Percentiles rank a stretch among this genome's conserved stretches.
These are phyloP conservation scores for Aspergillus sp. DNA, from an alignment of 2,329 filamentous ascomycete genomes.

Conservation along the genomic window DNA sequence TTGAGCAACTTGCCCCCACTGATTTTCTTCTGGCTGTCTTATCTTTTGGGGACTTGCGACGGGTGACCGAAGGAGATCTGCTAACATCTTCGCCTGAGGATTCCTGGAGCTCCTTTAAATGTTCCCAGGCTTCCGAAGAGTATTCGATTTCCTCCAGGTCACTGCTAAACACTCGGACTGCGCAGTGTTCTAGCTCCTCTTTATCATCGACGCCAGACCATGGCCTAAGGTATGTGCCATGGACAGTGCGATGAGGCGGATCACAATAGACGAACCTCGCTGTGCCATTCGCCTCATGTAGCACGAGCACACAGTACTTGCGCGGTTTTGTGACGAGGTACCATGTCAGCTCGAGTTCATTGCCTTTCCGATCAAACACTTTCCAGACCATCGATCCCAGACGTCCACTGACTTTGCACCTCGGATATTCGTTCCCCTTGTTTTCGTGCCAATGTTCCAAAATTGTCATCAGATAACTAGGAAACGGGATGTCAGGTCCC, in stretches of 20 bases:
- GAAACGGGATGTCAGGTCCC: conserved; percentile 7
- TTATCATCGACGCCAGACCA: conserved; percentile 14
- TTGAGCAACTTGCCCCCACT: background rate
- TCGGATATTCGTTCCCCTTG: conserved; percentile 7
- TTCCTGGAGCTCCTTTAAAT: background rate
- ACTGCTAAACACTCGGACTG: conserved; percentile 10
- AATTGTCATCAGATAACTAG: conserved; percentile 8
- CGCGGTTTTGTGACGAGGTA: conserved; percentile 8
- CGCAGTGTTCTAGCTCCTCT: conserved; percentile 12
- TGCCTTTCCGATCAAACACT: conserved; percentile 21
- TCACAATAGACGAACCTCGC: conserved; percentile 10
- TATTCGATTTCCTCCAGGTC: conserved; percentile 1
- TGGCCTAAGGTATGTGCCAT: conserved; percentile 13
- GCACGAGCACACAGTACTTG: conserved; percentile 13
- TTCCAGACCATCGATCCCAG: background rate
- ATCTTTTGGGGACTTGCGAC: background rate
- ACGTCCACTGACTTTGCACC: background rate
- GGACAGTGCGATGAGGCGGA: background rate
- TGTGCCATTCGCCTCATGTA: background rate
- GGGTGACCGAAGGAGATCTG: background rate
- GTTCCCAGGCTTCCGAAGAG: conserved; percentile 4
- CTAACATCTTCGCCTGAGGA: background rate
- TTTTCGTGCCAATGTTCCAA: conserved; percentile 18
- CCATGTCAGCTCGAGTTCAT: conserved; percentile 14
- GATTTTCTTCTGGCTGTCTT: background rate